Evolutionary conservation across 192 early-diverging fungal species (phyloP).

Genomic region (Gigaspora rosea): DNA sequence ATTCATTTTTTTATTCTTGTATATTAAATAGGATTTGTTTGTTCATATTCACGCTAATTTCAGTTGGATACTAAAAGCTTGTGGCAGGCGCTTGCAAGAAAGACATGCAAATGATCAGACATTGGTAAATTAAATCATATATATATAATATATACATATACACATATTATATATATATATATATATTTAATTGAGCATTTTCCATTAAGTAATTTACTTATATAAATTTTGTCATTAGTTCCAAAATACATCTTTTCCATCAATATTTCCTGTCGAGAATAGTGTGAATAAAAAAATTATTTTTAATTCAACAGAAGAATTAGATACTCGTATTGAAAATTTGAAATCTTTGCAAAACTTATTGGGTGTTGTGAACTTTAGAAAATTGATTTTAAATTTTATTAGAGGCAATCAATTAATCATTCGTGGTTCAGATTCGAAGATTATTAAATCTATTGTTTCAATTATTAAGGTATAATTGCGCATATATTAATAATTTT

Average conservation of each 20-base stretch:
- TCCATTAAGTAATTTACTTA: no score
- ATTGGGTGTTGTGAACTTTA: constrained; percentile 20
- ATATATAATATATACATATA: not conserved
- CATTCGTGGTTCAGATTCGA: not conserved
- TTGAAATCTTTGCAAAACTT: constrained; percentile 7
- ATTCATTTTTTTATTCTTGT: not conserved
- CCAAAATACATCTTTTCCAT: not conserved
- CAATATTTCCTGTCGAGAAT: not conserved
- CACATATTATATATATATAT: no score
- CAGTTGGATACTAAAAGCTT: constrained; percentile 62
- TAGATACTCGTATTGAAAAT: not conserved
- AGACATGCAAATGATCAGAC: constrained; percentile 50
- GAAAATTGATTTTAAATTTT: constrained; percentile 28
- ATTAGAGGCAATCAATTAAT: constrained; percentile 30
- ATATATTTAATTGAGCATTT: not conserved
- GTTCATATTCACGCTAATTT: constrained; percentile 63
- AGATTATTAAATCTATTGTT: not conserved
- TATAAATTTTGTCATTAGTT: not conserved
- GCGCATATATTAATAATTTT: not conserved
- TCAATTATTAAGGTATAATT: constrained; percentile 18
- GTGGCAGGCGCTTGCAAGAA: constrained; percentile 51
- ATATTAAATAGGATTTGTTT: constrained; percentile 56
- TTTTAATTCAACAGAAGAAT: not conserved
- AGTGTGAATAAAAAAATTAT: not conserved
- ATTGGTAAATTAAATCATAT: constrained; percentile 38